These are phyloP conservation scores for Boletus coccyginus DNA, from an alignment of 768 basidiomycete species.

Conservation along the genomic window DNA sequence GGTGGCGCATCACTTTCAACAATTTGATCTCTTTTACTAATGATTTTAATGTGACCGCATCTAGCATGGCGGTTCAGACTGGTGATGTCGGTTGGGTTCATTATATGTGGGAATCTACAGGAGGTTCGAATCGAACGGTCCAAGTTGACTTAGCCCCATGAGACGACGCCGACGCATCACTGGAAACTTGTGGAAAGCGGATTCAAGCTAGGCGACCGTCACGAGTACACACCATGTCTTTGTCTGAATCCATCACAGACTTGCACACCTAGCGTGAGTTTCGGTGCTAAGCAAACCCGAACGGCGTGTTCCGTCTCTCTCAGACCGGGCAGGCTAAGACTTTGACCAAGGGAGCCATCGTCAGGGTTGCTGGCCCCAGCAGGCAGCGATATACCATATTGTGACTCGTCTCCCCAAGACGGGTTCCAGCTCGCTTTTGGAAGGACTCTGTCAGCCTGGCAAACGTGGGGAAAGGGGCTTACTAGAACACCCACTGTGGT, in stretches of 20 bases:
- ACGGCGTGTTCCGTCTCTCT: neutral
- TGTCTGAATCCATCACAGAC: conserved; percentile 70
- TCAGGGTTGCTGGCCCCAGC: too few species aligned
- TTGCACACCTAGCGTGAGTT: conserved; percentile 55
- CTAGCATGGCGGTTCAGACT: too few species aligned
- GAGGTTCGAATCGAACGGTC: conserved; percentile 97
- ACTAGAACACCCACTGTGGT: conserved; percentile 53
- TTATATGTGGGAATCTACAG: too few species aligned
- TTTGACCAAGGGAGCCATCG: conserved; percentile 56
- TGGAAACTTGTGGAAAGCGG: too few species aligned
- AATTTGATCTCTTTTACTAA: too few species aligned
- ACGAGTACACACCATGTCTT: conserved; percentile 45
- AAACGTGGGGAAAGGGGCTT: conserved; percentile 55
- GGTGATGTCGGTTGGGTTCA: too few species aligned
- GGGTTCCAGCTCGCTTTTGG: conserved; percentile 67
- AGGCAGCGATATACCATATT: too few species aligned
- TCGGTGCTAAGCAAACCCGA: too few species aligned
- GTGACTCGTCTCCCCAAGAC: too few species aligned
- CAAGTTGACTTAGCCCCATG: conserved; percentile 92
- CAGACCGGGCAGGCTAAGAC: neutral
- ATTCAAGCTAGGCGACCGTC: too few species aligned
- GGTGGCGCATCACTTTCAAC: too few species aligned
- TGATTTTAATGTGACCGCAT: too few species aligned
- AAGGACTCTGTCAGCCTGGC: conserved; percentile 63
- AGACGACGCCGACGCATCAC: neutral